Evolutionary conservation across 345 rosid genomes (phyloP), one percentile per base, ranked within the genome.

Genomic region (Citrus cavaleriei): DNA sequence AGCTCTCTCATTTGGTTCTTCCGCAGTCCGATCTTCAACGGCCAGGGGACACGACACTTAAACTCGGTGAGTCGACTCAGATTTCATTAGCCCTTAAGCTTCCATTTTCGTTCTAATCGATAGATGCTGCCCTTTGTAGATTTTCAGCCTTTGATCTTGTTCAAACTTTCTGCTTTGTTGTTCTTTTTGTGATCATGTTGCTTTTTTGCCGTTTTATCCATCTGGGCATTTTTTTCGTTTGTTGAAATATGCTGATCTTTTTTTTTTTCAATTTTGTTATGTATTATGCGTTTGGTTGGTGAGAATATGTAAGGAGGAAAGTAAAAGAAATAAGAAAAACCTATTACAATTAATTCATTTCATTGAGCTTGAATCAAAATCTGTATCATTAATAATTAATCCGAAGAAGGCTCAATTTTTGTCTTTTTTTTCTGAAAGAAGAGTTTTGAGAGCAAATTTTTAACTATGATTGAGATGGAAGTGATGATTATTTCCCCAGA

Each of bases 401-500:
- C 5, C 4, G 51, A 19, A 6, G 7, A 54, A 5, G 22, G 8
- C 58, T 54, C 22, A 18, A 4, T 51, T 51, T 51, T 16, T 42
- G 14, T 12, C 7, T 12, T 42, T 42, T 35, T 35, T 46, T 46
- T 12, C 18, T 46, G 51, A 12, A 3, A 42, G 51, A 46, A 18
- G 21, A 18, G 22, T 54, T 18, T 46, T 25, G 10, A 7, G 10
- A 6, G n/a, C 7, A 30, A 13, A 14, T 19, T 35, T 46, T 35
- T 30, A 13, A 35, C 7, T 37, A 16, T 38, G 69, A 19, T 19
- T 58, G 49, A 25, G 77, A 74, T 62, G 77, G 77, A 74, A 42
- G 24, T 61, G 77, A 74, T 60, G 77, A 74, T 7, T 74, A 61
- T 74, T 74, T 74, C 69, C 77, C 77, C 77, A 61, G 68, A 42